A percentile compares a stretch with the other conserved stretches of the same genome.
phyloP scores from a whole-genome alignment of 164 flowering plant genomes.

The Echeveria elegans region DNA sequence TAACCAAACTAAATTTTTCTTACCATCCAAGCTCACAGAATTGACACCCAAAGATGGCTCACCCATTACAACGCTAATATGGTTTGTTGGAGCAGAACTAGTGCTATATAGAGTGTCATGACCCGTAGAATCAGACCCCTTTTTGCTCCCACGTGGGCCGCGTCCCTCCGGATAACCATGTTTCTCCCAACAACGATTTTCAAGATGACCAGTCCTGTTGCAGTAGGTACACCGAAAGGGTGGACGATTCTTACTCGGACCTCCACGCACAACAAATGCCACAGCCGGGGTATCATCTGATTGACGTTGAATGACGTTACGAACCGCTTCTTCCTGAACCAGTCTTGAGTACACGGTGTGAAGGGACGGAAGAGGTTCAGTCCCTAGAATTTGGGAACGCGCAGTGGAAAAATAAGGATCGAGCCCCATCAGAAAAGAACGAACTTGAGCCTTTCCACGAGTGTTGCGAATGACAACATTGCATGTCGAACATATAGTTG shows the following conservation, averaged over 20 bases:
- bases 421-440: slow-evolving; percentile 8
- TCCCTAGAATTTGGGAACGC: slow-evolving; percentile 4
- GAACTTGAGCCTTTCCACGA: slow-evolving; percentile 7
- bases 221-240: neutral
- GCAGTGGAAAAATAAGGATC: slow-evolving; percentile 9
- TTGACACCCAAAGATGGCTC: neutral
- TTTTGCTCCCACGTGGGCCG: neutral
- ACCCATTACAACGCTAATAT: slow-evolving; percentile 6
- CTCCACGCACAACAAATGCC: neutral
- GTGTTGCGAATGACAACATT: neutral
- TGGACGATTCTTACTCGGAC: neutral
- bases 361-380: slow-evolving; percentile 4
- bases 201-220: neutral
- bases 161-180: slow-evolving; percentile 1
- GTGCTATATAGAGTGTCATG: neutral
- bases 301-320: neutral
- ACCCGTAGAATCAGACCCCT: too few relatives aligned
- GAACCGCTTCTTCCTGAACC: neutral
- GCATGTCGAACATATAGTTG: neutral
- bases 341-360: neutral
- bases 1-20: neutral
- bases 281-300: neutral
- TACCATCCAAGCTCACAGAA: slow-evolving; percentile 6
- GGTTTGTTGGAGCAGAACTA: neutral
- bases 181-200: neutral